A percentile compares a stretch with the other conserved stretches of the same genome.
Conservation (phyloP, 2,329 filamentous ascomycete genomes). For the Rutstroemia sydowiana region DNA sequence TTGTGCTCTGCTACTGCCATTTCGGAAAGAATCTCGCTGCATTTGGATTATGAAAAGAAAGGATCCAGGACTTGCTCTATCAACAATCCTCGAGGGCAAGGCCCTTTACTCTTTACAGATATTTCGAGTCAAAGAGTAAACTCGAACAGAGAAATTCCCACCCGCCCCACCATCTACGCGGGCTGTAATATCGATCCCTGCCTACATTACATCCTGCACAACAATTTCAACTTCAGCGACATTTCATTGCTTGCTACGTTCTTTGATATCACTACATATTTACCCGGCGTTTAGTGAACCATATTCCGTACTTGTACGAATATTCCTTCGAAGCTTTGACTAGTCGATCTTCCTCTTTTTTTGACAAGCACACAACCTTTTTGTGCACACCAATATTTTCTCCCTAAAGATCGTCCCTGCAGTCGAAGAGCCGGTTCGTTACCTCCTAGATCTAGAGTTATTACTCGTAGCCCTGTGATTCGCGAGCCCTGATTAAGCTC, state of each 20-base stretch:
- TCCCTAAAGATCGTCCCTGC: slow-evolving; percentile 23
- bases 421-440: slow-evolving; percentile 16
- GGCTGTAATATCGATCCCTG: slow-evolving; percentile 16
- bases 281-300: slow-evolving; percentile 15
- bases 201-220: slow-evolving; percentile 1
- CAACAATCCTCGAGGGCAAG: not conserved
- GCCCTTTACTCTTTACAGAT: slow-evolving; percentile 5
- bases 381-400: slow-evolving; percentile 15
- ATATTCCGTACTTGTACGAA: slow-evolving; percentile 5
- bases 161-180: slow-evolving; percentile 11
- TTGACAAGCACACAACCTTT: slow-evolving; percentile 17
- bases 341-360: slow-evolving; percentile 12
- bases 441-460: slow-evolving; percentile 20
- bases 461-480: slow-evolving; percentile 24
- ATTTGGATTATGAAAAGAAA: not conserved
- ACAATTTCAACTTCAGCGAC: slow-evolving; percentile 6
- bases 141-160: slow-evolving; percentile 5
- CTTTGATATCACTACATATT: slow-evolving; percentile 9
- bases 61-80: not conserved
- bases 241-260: slow-evolving; percentile 16
- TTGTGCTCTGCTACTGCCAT: slow-evolving; percentile 23
- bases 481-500: slow-evolving; percentile 20
- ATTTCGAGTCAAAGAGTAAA: slow-evolving; percentile 6
- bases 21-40: slow-evolving; percentile 17
- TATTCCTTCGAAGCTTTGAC: slow-evolving; percentile 12